A percentile compares a stretch with the other conserved stretches of the same genome.
Evolutionary conservation across 2,329 filamentous ascomycete species (phyloP).

Genomic region (Tolypocladium pustulatum): DNA sequence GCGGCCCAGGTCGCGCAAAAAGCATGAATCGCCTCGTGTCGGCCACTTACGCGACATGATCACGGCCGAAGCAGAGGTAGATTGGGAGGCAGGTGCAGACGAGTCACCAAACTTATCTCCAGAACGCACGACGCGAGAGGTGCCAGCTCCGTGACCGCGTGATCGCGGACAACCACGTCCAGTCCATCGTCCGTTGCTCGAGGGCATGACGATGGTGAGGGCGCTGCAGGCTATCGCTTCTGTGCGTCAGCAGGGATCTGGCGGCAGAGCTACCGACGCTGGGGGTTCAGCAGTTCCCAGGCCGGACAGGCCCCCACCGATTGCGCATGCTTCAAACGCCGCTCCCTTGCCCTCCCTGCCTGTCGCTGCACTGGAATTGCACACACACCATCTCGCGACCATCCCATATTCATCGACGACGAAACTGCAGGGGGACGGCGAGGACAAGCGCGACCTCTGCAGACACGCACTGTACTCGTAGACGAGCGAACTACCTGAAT

Average conservation of each 20-base stretch:
- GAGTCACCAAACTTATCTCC: not conserved
- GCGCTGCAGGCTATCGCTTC: not conserved
- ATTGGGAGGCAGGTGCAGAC: not conserved
- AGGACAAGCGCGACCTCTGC: not conserved
- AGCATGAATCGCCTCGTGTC: constrained; percentile 6
- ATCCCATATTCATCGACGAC: not conserved
- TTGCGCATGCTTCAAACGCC: not conserved
- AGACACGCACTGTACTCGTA: not conserved
- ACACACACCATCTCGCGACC: not conserved
- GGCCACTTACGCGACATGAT: constrained; percentile 4
- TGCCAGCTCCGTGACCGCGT: not conserved
- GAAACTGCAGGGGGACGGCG: not conserved
- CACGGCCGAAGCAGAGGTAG: not conserved
- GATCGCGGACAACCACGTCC: not conserved
- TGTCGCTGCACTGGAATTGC: not conserved
- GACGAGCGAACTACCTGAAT: not conserved
- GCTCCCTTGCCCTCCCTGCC: not conserved
- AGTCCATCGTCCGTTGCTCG: not conserved
- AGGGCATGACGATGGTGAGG: not conserved
- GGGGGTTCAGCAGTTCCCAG: constrained; percentile 1
- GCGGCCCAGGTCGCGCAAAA: constrained; percentile 2
- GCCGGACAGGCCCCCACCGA: not conserved
- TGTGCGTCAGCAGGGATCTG: constrained; percentile 5
- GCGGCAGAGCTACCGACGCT: constrained; percentile 7
- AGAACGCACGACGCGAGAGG: not conserved